These are phyloP conservation scores for Amanita rubescens DNA, from an alignment of 768 basidiomycete species.

Conservation along the genomic window DNA sequence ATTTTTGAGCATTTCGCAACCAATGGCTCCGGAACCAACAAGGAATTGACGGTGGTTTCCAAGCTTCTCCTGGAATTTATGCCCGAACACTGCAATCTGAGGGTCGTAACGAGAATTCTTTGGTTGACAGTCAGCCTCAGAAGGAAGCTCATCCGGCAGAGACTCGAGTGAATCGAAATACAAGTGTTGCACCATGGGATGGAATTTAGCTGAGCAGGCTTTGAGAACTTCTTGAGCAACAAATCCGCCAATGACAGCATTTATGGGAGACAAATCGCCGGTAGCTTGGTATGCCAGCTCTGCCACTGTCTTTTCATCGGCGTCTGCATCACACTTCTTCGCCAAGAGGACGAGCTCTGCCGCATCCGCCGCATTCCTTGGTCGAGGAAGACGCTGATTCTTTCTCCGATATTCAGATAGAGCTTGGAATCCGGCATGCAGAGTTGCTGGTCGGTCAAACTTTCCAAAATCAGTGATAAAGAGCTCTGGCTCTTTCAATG, in stretches of 20 bases:
- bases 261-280: constrained; percentile 84
- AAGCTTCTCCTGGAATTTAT: constrained; percentile 87
- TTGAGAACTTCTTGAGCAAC: constrained; percentile 98
- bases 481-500: constrained; percentile 71
- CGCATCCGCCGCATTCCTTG: constrained; percentile 80
- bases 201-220: constrained; percentile 96
- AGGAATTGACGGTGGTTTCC: constrained; percentile 89
- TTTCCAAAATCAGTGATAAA: constrained; percentile 97
- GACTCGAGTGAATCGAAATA: constrained; percentile 99
- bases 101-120: constrained; percentile 82
- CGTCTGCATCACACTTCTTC: constrained; percentile 68
- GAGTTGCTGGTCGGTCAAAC: constrained; percentile 84
- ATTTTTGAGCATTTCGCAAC: constrained; percentile 99
- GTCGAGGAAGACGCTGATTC: constrained; percentile 65
- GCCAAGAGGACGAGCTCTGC: constrained; percentile 62
- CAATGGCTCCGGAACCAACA: constrained; percentile 98
- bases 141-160: constrained; percentile 65
- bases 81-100: constrained; percentile 95
- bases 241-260: constrained; percentile 94
- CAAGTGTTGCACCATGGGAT: constrained; percentile 89
- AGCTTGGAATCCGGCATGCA: constrained; percentile 94
- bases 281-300: constrained; percentile 88
- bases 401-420: constrained; percentile 69
- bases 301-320: constrained; percentile 72
- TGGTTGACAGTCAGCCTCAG: constrained; percentile 80